Evolutionary conservation across 2,329 filamentous ascomycete genomes (phyloP).

Genomic region (Trematosphaeria pertusa): DNA sequence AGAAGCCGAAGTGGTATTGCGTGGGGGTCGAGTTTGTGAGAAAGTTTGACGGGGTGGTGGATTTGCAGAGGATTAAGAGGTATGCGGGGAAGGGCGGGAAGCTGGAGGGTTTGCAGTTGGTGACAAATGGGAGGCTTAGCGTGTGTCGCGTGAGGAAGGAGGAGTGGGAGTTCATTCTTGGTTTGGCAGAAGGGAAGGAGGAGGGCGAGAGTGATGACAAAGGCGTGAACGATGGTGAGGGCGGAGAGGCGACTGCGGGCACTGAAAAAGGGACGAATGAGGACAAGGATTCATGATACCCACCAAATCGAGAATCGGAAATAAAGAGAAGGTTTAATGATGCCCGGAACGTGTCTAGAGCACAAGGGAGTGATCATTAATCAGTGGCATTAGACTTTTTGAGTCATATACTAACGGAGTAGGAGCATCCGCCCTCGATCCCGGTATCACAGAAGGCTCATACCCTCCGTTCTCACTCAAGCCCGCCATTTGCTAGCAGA

Average conservation of each 20-base stretch:
- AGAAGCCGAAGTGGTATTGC: conserved; percentile 81
- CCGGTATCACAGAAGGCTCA: too few relatives aligned
- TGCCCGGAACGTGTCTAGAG: too few relatives aligned
- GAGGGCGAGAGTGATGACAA: conserved; percentile 1
- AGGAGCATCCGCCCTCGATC: too few relatives aligned
- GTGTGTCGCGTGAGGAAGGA: conserved; percentile 71
- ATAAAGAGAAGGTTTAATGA: too few relatives aligned
- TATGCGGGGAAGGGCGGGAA: conserved; percentile 62
- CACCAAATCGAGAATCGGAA: too few relatives aligned
- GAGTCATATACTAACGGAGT: too few relatives aligned
- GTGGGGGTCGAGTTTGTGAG: conserved; percentile 87
- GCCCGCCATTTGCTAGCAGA: too few relatives aligned
- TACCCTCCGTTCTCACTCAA: too few relatives aligned
- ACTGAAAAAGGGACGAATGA: not conserved
- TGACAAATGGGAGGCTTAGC: conserved; percentile 82
- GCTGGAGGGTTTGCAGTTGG: conserved; percentile 79
- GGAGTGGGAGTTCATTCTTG: conserved; percentile 71
- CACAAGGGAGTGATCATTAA: too few relatives aligned
- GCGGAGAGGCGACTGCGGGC: not conserved
- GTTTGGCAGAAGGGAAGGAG: conserved; percentile 50
- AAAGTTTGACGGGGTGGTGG: conserved; percentile 77
- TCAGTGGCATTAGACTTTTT: too few relatives aligned
- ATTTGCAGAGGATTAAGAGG: conserved; percentile 73
- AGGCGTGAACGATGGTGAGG: not conserved
- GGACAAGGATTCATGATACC: too few relatives aligned